Evolutionary conservation across 2,329 filamentous ascomycete genomes (phyloP).

Genomic region (Alternaria postmessia): DNA sequence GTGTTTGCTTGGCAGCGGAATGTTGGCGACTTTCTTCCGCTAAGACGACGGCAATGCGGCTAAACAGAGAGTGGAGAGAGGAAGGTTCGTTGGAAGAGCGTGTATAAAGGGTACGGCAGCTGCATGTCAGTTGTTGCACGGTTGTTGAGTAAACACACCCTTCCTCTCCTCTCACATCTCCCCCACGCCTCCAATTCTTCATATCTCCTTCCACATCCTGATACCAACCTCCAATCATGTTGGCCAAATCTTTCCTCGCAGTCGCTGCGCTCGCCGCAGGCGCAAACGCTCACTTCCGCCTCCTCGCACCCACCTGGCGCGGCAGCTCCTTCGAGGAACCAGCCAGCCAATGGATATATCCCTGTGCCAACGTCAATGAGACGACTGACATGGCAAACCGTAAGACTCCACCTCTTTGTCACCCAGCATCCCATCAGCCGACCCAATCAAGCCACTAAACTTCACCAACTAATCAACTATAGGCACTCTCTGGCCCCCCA

Average conservation of each 20-base stretch:
- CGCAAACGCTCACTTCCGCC: conserved; percentile 54
- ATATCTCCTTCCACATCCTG: background rate
- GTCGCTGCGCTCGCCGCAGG: conserved; percentile 39
- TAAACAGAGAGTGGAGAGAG: background rate
- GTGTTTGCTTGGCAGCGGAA: conserved; percentile 11
- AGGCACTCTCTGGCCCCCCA: conserved; percentile 53
- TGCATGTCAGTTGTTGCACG: conserved; percentile 1
- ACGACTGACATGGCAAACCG: conserved; percentile 52
- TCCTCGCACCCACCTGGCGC: conserved; percentile 54
- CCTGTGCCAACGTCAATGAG: conserved; percentile 54
- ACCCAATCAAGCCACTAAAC: too few species aligned
- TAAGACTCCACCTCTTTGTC: conserved; percentile 23
- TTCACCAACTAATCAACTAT: fast-evolving
- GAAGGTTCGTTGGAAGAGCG: background rate
- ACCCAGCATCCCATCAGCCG: background rate
- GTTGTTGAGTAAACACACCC: background rate
- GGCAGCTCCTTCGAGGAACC: conserved; percentile 50
- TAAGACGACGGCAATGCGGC: background rate
- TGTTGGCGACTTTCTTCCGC: background rate
- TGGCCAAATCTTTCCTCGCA: conserved; percentile 27
- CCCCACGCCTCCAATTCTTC: background rate
- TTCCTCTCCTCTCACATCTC: too few species aligned
- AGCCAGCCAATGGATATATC: conserved; percentile 52
- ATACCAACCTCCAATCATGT: conserved; percentile 21
- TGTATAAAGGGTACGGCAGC: conserved; percentile 18